Conservation (phyloP, 352 stramenopile species). For the Phytophthora nicotianae region DNA sequence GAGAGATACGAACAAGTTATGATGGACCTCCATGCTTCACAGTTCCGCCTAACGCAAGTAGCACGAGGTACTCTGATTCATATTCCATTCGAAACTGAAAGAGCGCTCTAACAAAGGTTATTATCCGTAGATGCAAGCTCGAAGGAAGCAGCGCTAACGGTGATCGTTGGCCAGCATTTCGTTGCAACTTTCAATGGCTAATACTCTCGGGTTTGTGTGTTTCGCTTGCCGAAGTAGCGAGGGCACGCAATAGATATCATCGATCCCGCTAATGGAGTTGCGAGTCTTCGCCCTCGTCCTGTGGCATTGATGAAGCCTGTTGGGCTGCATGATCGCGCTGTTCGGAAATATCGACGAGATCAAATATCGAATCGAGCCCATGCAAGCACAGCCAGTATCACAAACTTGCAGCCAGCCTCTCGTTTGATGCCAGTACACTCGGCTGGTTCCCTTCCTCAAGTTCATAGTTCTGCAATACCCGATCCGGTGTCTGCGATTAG, state of each 20-base stretch:
- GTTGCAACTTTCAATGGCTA: background rate
- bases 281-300: conserved; percentile 41
- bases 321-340: conserved; percentile 58
- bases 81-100: background rate
- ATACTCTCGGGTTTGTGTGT: background rate
- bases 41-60: conserved; percentile 70
- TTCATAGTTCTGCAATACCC: conserved; percentile 1
- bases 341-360: conserved; percentile 72
- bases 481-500: conserved; percentile 27
- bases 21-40: conserved; percentile 79
- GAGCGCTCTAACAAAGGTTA: background rate
- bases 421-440: conserved; percentile 36
- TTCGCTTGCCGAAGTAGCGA: conserved; percentile 38
- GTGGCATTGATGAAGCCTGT: conserved; percentile 57
- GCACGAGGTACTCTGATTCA: conserved; percentile 51
- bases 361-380: conserved; percentile 68
- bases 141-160: conserved; percentile 66
- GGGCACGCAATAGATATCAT: conserved; percentile 61
- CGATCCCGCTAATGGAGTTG: conserved; percentile 27
- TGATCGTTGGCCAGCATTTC: conserved; percentile 27
- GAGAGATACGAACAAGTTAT: conserved; percentile 86
- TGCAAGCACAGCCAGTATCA: conserved; percentile 45
- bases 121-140: conserved; percentile 58
- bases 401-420: conserved; percentile 21
- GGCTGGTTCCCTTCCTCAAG: conserved; percentile 12